Evolutionary conservation across 805 yeast genomes (phyloP), one percentile per base, ranked within the genome.

Genomic region (Lipomyces sp.): DNA sequence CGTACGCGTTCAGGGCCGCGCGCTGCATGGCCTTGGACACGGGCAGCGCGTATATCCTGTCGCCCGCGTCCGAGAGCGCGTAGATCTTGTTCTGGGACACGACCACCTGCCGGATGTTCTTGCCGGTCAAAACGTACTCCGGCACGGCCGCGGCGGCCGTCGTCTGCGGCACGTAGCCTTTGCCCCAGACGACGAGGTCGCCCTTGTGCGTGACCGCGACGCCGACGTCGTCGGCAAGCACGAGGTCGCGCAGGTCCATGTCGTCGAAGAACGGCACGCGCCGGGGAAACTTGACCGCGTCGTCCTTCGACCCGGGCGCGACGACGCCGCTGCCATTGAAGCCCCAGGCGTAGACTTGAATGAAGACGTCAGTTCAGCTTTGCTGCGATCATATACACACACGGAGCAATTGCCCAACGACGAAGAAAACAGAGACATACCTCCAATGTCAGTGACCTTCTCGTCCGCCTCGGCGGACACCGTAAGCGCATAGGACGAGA

Each of bases 121-220:
- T 72, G 6, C 81, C 81, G 40, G 68, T 71, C 16, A 83, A 54
- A 2, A 80, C 68, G 21, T 63, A 49, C 41, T 61, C 49, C 2
- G 76, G 75, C n/a, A n/a, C n/a, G n/a, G n/a, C n/a, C n/a, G n/a
- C n/a, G n/a, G n/a, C n/a, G 3, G 62, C 50, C 1, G 59, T 55
- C 16, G 71, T 65, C 3, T 59, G 53, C 14, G 59, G 51, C 38
- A 67, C 62, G 47, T 62, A 63, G 0, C 74, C 77, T 26, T 66
- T 61, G n/a, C 81, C 80, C 86, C 90, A 87, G 63, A 84, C 85
- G 48, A 80, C 81, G 29, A 88, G 73, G 61, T 84, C 78, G 18
- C 97, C 98, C 14, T 76, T 77, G 0, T 74, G 73, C 53, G 82
- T 78, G 16, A 87, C 77, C 0, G 88, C 88, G 3, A 75, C 65